A percentile compares a stretch with the other conserved stretches of the same genome.
phyloP scores from a whole-genome alignment of 2,329 filamentous ascomycete genomes.

The Zymoseptoria brevis region DNA sequence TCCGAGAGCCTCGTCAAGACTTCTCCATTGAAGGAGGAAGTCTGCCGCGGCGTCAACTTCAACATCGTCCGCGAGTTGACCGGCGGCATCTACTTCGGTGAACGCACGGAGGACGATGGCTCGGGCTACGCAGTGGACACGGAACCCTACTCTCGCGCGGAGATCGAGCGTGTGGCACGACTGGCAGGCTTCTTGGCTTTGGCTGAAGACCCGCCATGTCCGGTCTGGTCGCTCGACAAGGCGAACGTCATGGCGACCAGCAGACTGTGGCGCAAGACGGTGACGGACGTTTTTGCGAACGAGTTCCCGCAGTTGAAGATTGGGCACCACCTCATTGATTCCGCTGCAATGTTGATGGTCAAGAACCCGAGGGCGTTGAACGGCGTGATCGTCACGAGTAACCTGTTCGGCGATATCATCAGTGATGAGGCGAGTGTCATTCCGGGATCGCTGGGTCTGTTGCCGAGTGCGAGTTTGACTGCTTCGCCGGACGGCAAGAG shows the following conservation, averaged over 20 bases:
- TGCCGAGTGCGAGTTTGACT: conserved; percentile 80
- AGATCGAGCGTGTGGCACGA: conserved; percentile 82
- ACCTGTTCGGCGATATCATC: conserved; percentile 94
- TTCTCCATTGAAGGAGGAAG: conserved; percentile 77
- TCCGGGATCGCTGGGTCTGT: conserved; percentile 76
- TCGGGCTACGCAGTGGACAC: conserved; percentile 71
- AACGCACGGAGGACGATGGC: conserved; percentile 71
- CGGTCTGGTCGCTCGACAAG: conserved; percentile 87
- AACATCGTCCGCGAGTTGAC: conserved; percentile 89
- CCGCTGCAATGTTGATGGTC: conserved; percentile 94
- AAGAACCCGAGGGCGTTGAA: conserved; percentile 86
- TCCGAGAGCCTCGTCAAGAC: conserved; percentile 74
- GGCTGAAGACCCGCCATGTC: conserved; percentile 64
- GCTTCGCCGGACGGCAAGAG: conserved; percentile 78
- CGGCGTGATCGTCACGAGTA: conserved; percentile 85
- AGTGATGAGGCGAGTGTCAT: conserved; percentile 93
- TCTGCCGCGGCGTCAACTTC: conserved; percentile 84
- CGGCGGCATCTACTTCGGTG: conserved; percentile 91
- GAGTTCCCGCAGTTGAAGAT: conserved; percentile 84
- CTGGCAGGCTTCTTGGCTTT: conserved; percentile 75
- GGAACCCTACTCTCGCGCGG: conserved; percentile 73
- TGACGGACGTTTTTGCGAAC: conserved; percentile 72
- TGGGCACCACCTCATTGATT: conserved; percentile 87
- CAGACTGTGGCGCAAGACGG: conserved; percentile 79
- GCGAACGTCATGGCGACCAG: conserved; percentile 91